These are phyloP conservation scores for Martensiomyces pterosporus DNA, from an alignment of 192 early-diverging fungal species.

Conservation along the genomic window DNA sequence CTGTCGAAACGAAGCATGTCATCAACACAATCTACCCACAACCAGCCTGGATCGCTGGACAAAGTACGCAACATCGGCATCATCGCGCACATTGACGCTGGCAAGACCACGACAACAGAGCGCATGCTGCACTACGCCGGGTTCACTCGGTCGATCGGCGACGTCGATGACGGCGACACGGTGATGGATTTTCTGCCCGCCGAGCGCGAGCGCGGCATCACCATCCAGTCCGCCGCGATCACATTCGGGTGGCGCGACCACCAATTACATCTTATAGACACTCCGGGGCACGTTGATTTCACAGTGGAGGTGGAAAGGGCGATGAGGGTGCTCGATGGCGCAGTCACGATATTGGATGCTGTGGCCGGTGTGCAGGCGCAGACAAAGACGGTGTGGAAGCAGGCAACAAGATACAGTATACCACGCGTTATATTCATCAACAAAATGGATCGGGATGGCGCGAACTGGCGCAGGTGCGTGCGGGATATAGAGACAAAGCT, in stretches of 20 bases:
- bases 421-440: conserved; percentile 90
- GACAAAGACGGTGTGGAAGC: conserved; percentile 91
- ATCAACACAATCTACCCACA: too few species aligned
- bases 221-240: conserved; percentile 90
- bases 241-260: conserved; percentile 72
- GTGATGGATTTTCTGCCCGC: conserved; percentile 89
- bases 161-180: conserved; percentile 90
- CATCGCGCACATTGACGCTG: conserved; percentile 96
- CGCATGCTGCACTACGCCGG: conserved; percentile 96
- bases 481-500: conserved; percentile 56
- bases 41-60: conserved; percentile 3
- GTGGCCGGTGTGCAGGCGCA: conserved; percentile 97
- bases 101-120: conserved; percentile 96
- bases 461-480: conserved; percentile 19
- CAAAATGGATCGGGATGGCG: conserved; percentile 92
- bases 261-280: conserved; percentile 91
- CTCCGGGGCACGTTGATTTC: conserved; percentile 95
- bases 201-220: conserved; percentile 91
- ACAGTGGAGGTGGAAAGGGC: conserved; percentile 93
- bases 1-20: too few species aligned
- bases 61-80: conserved; percentile 85
- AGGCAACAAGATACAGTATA: conserved; percentile 76
- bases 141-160: conserved; percentile 82
- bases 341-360: conserved; percentile 87
- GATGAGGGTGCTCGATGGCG: conserved; percentile 90